Conservation (phyloP, 176 grass and related monocot species). For the Carex cristatella region DNA sequence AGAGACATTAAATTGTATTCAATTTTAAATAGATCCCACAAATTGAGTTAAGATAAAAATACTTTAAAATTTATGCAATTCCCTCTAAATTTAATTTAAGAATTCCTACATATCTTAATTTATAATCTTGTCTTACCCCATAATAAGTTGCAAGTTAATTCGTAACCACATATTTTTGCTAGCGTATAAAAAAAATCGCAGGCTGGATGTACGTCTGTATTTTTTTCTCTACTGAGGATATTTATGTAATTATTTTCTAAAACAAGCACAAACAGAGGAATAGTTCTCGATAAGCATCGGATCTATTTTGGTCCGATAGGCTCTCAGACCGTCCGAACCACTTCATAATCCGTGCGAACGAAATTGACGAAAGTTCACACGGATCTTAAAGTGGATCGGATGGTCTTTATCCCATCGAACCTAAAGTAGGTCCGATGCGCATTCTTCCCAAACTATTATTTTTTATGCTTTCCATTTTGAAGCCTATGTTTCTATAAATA, state of each 20-base stretch:
- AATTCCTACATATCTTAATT: background rate
- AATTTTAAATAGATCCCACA: background rate
- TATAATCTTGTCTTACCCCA: background rate
- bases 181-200: background rate
- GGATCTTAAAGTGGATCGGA: too few relatives aligned
- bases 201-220: background rate
- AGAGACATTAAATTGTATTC: background rate
- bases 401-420: too few relatives aligned
- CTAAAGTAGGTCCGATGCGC: too few relatives aligned
- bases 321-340: too few relatives aligned
- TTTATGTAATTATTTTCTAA: background rate
- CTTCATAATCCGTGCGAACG: too few relatives aligned
- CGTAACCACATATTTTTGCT: constrained; percentile 2
- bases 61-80: background rate
- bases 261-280: background rate
- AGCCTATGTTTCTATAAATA: constrained; percentile 19
- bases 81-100: background rate
- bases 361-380: too few relatives aligned
- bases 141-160: background rate
- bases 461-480: background rate
- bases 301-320: too few relatives aligned
- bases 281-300: background rate
- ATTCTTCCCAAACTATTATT: background rate
- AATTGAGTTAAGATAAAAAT: background rate
- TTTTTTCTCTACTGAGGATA: background rate